Evolutionary conservation across 768 basidiomycete genomes (phyloP), one percentile per base, ranked within the genome.

Genomic region (Lentinula aciculospora): DNA sequence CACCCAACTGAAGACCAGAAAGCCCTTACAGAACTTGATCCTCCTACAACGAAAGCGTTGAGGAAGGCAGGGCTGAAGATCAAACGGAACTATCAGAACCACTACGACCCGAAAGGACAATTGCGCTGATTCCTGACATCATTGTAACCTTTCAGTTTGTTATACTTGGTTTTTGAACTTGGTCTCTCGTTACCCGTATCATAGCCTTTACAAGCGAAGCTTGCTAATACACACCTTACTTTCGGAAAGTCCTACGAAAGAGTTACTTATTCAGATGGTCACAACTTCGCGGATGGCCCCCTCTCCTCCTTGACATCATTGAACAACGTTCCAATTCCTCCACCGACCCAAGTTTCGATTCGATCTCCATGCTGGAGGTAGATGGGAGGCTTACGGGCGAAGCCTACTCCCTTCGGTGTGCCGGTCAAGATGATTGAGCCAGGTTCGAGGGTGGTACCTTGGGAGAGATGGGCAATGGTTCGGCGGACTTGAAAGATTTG

Each of bases 361-460:
- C 78, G 76, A 62, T 95, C 92, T 2, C 89, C 90, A 62, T 88
- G 71, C 70, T 86, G 85, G 25, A 94, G 75, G 62, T 81, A 88
- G 25, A 86, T 46, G 1, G 85, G 78, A 1, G 91, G 90, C 48
- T 83, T 83, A 69, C 80, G 83, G 37, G 83, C 84, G 62, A 86
- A 92, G 2, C 92, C 92, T 13, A 92, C 89, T 23, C 90, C 92
- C 57, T 86, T 84, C 1, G 89, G 90, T 34, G 88, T 89, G 4
- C 88, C 87, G 1, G 92, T 94, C 62, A 93, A 78, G 64, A 94
- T 93, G 64, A 93, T 75, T 0, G 88, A 84, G 0, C 92, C 92
- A 0, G 89, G 86, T 62, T 83, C 83, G 19, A 94, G 82, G 0
- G 92, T 93, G 5, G 91, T 93, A 3, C 84, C 89, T 66, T 92